Evolutionary conservation across 257 asterid species (phyloP).

Genomic region (Haberlea rhodopensis): DNA sequence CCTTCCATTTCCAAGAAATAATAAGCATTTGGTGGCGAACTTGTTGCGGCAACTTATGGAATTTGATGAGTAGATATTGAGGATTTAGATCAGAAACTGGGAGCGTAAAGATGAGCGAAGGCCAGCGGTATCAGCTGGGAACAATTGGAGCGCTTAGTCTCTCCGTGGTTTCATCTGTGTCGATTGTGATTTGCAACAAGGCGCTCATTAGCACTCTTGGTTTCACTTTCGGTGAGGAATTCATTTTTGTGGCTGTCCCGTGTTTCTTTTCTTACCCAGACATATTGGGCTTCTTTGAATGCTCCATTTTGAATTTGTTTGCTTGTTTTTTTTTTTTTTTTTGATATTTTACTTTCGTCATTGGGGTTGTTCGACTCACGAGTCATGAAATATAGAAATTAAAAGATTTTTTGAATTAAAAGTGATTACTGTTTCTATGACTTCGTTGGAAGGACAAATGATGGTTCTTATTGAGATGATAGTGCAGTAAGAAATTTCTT

Average conservation of each 20-base stretch:
- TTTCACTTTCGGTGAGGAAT: constrained; percentile 47
- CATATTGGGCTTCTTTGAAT: neutral
- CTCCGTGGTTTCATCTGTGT: constrained; percentile 54
- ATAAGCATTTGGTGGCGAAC: constrained; percentile 17
- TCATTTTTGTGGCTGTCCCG: constrained; percentile 5
- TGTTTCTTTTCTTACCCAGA: constrained; percentile 10
- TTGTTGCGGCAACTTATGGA: constrained; percentile 19
- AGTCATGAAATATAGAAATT: constrained; percentile 9
- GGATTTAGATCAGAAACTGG: constrained; percentile 26
- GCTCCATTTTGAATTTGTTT: neutral
- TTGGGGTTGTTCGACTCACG: constrained; percentile 6
- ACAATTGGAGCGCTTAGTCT: constrained; percentile 52
- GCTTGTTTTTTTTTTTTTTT: neutral
- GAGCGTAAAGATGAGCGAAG: constrained; percentile 42
- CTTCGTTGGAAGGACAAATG: neutral
- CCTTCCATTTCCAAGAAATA: neutral
- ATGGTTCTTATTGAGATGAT: neutral
- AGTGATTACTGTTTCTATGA: neutral
- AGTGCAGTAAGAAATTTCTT: constrained; percentile 8
- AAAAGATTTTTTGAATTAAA: constrained; percentile 4
- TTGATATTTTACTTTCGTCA: neutral
- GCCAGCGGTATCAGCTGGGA: constrained; percentile 49
- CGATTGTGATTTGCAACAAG: constrained; percentile 54
- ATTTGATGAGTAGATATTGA: constrained; percentile 32
- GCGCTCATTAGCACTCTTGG: constrained; percentile 54